phyloP scores from a whole-genome alignment of 306 rosid genomes.

The Cicer judaicum region DNA sequence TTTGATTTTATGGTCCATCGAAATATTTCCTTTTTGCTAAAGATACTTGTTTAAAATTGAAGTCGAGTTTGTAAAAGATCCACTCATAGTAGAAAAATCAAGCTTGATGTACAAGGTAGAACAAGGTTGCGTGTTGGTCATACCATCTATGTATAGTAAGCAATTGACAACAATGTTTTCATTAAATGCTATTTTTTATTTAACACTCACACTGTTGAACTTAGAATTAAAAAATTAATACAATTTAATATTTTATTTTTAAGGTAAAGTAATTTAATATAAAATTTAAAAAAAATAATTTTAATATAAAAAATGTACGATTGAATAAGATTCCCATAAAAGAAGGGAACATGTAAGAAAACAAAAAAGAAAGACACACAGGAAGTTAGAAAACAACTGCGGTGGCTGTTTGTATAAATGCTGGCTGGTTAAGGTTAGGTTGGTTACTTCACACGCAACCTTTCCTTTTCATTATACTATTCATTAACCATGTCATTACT shows the following conservation, averaged over 20 bases:
- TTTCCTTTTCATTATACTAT: constrained; percentile 25
- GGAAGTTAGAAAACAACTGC: constrained; percentile 41
- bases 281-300: too few species aligned
- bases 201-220: too few species aligned
- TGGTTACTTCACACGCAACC: constrained; percentile 20
- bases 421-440: neutral
- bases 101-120: constrained; percentile 45
- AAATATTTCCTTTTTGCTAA: constrained; percentile 20
- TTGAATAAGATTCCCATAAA: constrained; percentile 23
- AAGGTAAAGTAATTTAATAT: too few species aligned
- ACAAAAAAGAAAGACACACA: constrained; percentile 10
- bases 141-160: too few species aligned
- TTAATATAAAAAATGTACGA: too few species aligned
- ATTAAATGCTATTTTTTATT: too few species aligned
- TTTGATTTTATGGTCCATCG: constrained; percentile 32
- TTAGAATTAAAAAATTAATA: too few species aligned
- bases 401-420: neutral
- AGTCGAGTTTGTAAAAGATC: constrained; percentile 20
- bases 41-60: constrained; percentile 20
- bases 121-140: constrained; percentile 30
- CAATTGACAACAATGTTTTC: too few species aligned
- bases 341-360: neutral
- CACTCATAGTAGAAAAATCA: constrained; percentile 24
- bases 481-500: neutral
- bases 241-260: too few species aligned